Percentiles rank a stretch among this genome's conserved stretches.
phyloP scores from a whole-genome alignment of 768 basidiomycete genomes.

The Multifurca ochricompacta region DNA sequence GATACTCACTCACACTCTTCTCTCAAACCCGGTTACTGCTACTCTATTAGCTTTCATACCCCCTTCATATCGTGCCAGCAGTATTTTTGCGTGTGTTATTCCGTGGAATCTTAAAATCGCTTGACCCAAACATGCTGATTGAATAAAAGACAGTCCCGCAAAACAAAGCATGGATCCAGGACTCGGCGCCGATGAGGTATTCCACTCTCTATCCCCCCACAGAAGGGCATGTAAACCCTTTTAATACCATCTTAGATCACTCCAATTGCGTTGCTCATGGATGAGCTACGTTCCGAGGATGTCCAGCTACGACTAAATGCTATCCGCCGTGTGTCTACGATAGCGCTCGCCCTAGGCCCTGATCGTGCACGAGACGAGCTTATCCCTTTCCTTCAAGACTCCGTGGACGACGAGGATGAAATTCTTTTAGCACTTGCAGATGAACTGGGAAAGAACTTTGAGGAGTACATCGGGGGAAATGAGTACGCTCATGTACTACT shows the following conservation, averaged over 20 bases:
- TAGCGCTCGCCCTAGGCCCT: constrained; percentile 91
- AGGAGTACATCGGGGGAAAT: constrained; percentile 89
- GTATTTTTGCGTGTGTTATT: not conserved
- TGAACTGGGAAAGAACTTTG: constrained; percentile 85
- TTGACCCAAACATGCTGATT: not conserved
- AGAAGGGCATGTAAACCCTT: not conserved
- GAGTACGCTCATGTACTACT: constrained; percentile 82
- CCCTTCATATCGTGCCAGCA: constrained; percentile 1
- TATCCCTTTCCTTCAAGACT: constrained; percentile 94
- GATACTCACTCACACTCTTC: not conserved
- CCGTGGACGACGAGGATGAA: constrained; percentile 99
- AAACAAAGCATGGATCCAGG: constrained; percentile 29
- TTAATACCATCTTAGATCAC: constrained; percentile 49
- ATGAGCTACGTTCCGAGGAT: constrained; percentile 96
- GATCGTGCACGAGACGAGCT: constrained; percentile 94
- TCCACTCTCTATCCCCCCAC: constrained; percentile 25
- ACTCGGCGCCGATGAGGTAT: constrained; percentile 61
- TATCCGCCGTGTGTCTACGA: constrained; percentile 95
- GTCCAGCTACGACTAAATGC: constrained; percentile 94
- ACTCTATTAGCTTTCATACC: constrained; percentile 5
- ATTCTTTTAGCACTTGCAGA: constrained; percentile 93
- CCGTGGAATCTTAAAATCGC: not conserved
- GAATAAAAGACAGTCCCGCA: not conserved
- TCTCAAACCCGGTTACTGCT: not conserved
- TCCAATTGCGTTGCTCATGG: constrained; percentile 94